A percentile compares a stretch with the other conserved stretches of the same genome.
phyloP scores from a whole-genome alignment of 2,329 filamentous ascomycete species.

The Claviceps sp. region DNA sequence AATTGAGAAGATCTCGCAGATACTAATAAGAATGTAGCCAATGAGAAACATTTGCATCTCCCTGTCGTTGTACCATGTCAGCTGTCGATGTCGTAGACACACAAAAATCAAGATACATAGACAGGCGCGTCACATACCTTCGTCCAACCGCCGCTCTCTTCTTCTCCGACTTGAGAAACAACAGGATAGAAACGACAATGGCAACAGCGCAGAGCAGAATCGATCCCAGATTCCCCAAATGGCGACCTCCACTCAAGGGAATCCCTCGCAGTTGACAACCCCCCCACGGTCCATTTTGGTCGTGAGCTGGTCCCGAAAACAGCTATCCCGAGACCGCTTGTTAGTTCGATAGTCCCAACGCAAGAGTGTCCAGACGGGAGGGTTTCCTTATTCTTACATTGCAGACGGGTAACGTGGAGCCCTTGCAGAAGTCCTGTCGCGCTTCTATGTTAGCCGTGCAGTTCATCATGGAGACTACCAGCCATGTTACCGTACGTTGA shows the following conservation, averaged over 20 bases:
- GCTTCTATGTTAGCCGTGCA: constrained; percentile 13
- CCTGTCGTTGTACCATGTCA: constrained; percentile 31
- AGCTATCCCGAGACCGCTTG: constrained; percentile 12
- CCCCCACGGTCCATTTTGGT: constrained; percentile 45
- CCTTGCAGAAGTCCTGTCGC: constrained; percentile 63
- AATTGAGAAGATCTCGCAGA: constrained; percentile 94
- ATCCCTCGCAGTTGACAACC: constrained; percentile 72
- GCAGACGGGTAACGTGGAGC: constrained; percentile 71
- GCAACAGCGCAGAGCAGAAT: constrained; percentile 72
- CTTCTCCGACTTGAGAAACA: constrained; percentile 69
- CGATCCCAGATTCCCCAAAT: constrained; percentile 82
- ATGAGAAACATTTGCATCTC: constrained; percentile 94
- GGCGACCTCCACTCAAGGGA: constrained; percentile 45
- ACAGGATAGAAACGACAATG: constrained; percentile 50
- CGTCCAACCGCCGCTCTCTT: constrained; percentile 91
- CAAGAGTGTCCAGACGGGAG: not conserved
- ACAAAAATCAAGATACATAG: not conserved
- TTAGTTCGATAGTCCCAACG: constrained; percentile 4
- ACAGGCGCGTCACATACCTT: constrained; percentile 43
- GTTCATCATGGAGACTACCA: not conserved
- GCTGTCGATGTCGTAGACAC: not conserved
- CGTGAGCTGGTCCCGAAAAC: constrained; percentile 45
- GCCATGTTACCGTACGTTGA: constrained; percentile 29
- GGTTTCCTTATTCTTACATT: constrained; percentile 45
- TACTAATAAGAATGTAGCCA: constrained; percentile 72